Base-by-base conservation (phyloP, 1,284 basidiomycete species). In the Crucibulum parvulum region DNA sequence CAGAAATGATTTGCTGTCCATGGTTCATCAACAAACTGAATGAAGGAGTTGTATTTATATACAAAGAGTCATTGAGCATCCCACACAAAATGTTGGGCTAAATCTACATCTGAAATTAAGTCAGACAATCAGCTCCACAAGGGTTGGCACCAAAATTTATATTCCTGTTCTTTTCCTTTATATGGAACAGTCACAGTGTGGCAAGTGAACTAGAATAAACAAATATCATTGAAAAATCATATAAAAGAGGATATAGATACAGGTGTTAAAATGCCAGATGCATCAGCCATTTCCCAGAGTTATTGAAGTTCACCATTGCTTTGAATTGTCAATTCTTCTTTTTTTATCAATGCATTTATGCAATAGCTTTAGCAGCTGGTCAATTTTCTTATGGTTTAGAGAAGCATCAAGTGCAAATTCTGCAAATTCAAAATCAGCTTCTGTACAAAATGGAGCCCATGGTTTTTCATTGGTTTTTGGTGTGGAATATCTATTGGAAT, bases 21-120 rank as follows among this genome's bases (percentile, higher is more conserved):
- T n/a, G 76, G 74, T 54, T 79, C 75, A 52, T 75, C 61, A 48
- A 70, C 64, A 54, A 77, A 74, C 4, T 62, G 66, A 16, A 69
- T 65, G 54, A 66, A 78, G 6, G 55, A 53, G 13, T 58, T 24
- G 1, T 69, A 70, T 61, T 78, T 63, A 56, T 63, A 77, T 47
- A 71, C 72, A 31, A 53, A 76, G 7, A 73, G 38, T 6, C 58
- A 55, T 48, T 65, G 48, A 2, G 71, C 67, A 62, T 71, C 61
- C 69, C 72, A 75, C 16, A 60, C 56, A 46, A 71, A 63, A 16
- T 64, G 13, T 0, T 55, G 11, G 15, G 63, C 51, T n/a, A 71
- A 57, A 0, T 51, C 43, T 1, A 51, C 39, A 53, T 72, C 57
- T 5, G 18, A 11, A 1, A 73, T 55, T 10, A 74, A 55, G 11